A percentile compares a stretch with the other conserved stretches of the same genome.
Conservation (phyloP, 2,329 filamentous ascomycete genomes). For the Penicillium italicum region DNA sequence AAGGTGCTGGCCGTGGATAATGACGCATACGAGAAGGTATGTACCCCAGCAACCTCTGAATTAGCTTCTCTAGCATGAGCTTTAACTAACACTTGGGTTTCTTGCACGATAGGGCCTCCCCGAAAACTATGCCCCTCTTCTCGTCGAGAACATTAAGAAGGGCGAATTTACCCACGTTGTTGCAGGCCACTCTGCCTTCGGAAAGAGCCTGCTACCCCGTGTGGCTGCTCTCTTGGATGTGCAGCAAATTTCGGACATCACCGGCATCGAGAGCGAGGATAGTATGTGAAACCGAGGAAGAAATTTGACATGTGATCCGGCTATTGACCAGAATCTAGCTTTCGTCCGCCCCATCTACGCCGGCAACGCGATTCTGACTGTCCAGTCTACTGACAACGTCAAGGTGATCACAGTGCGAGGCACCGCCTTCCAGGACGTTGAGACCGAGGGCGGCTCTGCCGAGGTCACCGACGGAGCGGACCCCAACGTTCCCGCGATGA, state of each 20-base stretch:
- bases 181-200: constrained; percentile 88
- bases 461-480: constrained; percentile 77
- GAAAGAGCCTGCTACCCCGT: constrained; percentile 88
- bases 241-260: constrained; percentile 93
- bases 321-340: constrained; percentile 44
- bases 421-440: constrained; percentile 79
- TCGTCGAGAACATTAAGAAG: constrained; percentile 96
- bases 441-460: constrained; percentile 68
- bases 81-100: neutral
- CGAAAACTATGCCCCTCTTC: constrained; percentile 88
- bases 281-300: constrained; percentile 48
- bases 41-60: too few relatives aligned
- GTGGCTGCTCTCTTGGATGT: constrained; percentile 87
- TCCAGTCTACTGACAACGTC: constrained; percentile 79
- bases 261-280: constrained; percentile 77
- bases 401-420: constrained; percentile 92
- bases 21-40: constrained; percentile 83
- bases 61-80: neutral
- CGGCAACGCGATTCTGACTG: constrained; percentile 93
- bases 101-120: constrained; percentile 64
- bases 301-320: constrained; percentile 19
- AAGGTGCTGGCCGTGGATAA: constrained; percentile 90
- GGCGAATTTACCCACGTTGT: constrained; percentile 90
- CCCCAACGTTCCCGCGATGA: constrained; percentile 67
- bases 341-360: constrained; percentile 97